Evolutionary conservation across 2,329 filamentous ascomycete genomes (phyloP), one percentile per base, ranked within the genome.

Genomic region (Beauveria medogensis): DNA sequence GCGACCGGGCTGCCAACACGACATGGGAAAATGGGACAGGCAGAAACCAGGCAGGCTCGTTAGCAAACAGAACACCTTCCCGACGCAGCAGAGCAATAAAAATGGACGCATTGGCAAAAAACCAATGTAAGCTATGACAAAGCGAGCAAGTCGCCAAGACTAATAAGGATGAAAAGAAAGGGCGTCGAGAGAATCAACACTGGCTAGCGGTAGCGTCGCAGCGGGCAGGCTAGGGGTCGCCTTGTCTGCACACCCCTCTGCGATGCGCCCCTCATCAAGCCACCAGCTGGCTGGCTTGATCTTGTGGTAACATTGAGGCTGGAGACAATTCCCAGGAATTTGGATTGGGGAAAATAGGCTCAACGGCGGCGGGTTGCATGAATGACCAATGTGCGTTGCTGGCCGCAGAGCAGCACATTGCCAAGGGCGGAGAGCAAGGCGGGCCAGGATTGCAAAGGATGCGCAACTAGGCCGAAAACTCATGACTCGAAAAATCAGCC

Each of bases 291-390:
- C 34, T 28, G 58, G 51, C 58, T 55, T 60, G 50, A 60, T 55
- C 58, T 54, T 60, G 58, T 55, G 58, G 58, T 60, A 44, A 48
- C 58, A 60, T 60, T 60, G 58, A 55, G 58, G 58, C 58, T 60
- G 58, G 58, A 55, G 58, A 60, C 58, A 44, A 50, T 60, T 60
- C 58, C 58, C 58, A 60, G 58, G 53, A 60, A 43, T 50, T 60
- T 55, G 58, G 58, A 50, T 40, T 48, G 28, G 43, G 58, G 40
- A 61, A 48, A 40, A 22, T 40, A 50, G 20, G n/a, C 44, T 7
- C 34, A 57, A 56, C 52, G 53, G 46, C 52, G 34, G 28, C 34
- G 52, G 41, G 28, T 60, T 50, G 43, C 26, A 50, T 24, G 51
- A 34, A 16, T 28, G 26, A 34, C 26, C 26, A 52, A 44, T 12